phyloP scores from a whole-genome alignment of 805 yeast species.

The Nakazawaea populi region DNA sequence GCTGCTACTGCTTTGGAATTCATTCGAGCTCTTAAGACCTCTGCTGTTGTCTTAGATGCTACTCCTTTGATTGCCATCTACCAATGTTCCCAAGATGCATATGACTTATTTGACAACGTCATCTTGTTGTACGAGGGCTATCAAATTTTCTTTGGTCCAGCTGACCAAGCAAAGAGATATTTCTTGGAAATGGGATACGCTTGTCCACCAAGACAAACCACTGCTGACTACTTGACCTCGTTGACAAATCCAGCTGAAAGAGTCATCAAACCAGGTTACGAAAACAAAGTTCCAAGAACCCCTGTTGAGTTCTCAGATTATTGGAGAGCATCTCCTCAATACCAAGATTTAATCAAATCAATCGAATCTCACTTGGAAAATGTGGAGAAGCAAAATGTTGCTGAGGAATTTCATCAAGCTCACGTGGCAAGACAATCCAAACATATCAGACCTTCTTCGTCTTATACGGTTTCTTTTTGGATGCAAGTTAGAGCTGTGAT shows the following conservation, averaged over 20 bases:
- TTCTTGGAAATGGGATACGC: conserved; percentile 39
- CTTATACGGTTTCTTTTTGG: conserved; percentile 38
- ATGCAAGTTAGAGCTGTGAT: conserved; percentile 42
- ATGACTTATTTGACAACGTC: conserved; percentile 37
- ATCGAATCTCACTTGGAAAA: conserved; percentile 31
- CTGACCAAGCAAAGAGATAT: conserved; percentile 29
- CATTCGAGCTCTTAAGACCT: conserved; percentile 48
- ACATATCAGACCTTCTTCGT: conserved; percentile 33
- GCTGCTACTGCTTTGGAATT: conserved; percentile 67
- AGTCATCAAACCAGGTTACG: conserved; percentile 33
- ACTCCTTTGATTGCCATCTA: conserved; percentile 49
- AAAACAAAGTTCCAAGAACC: conserved; percentile 45
- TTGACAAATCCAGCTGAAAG: conserved; percentile 43
- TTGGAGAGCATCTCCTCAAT: conserved; percentile 43
- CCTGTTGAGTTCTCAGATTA: conserved; percentile 44
- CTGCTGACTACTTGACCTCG: conserved; percentile 40
- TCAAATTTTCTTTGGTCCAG: conserved; percentile 35
- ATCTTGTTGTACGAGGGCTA: conserved; percentile 36
- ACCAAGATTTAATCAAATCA: conserved; percentile 29
- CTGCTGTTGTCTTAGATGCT: conserved; percentile 42
- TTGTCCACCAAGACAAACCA: conserved; percentile 41
- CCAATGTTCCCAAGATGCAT: conserved; percentile 39
- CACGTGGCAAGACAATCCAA: conserved; percentile 36
- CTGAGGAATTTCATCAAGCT: conserved; percentile 19
- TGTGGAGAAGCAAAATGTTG: conserved; percentile 14